Conservation (phyloP, 352 stramenopile genomes). For the Phytophthora sojae region DNA sequence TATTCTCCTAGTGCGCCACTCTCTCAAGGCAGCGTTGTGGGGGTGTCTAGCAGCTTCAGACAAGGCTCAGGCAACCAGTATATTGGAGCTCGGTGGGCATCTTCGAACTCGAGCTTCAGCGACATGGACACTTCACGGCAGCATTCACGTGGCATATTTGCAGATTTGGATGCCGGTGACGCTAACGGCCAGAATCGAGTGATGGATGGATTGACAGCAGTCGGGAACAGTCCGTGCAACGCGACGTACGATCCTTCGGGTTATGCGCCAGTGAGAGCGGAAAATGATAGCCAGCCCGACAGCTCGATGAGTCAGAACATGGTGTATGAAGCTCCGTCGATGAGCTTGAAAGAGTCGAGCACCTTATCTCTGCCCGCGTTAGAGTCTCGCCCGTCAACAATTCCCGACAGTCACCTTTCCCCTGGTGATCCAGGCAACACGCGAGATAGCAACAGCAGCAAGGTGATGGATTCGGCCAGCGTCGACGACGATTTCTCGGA, state of each 20-base stretch:
- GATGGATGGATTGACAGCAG: slow-evolving; percentile 24
- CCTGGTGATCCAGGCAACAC: slow-evolving; percentile 6
- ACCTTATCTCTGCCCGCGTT: slow-evolving; percentile 8
- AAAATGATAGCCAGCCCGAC: slow-evolving; percentile 13
- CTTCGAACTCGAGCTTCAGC: slow-evolving; percentile 15
- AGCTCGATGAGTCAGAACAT: slow-evolving; percentile 4
- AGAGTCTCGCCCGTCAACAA: slow-evolving; percentile 22
- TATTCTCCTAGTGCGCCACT: slow-evolving; percentile 9
- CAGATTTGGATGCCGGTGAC: slow-evolving; percentile 13
- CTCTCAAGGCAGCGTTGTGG: slow-evolving; percentile 11
- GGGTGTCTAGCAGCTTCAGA: not conserved
- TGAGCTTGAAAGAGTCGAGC: slow-evolving; percentile 15
- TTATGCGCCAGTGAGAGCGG: slow-evolving; percentile 4
- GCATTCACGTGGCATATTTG: slow-evolving; percentile 13
- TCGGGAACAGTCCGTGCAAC: slow-evolving; percentile 12
- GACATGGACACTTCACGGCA: slow-evolving; percentile 9
- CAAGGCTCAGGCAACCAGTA: slow-evolving; percentile 21
- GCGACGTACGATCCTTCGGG: slow-evolving; percentile 6
- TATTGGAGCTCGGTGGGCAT: slow-evolving; percentile 15
- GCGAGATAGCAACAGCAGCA: slow-evolving; percentile 23
- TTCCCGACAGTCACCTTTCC: slow-evolving; percentile 24
- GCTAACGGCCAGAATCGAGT: slow-evolving; percentile 11
- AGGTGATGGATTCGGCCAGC: slow-evolving; percentile 29
- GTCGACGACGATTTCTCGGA: slow-evolving; percentile 79
- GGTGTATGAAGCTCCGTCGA: slow-evolving; percentile 20